Percentiles rank a stretch among this genome's conserved stretches.
Evolutionary conservation across 371 early-diverging fungal species (phyloP).

Genomic region (Apophysomyces variabilis): DNA sequence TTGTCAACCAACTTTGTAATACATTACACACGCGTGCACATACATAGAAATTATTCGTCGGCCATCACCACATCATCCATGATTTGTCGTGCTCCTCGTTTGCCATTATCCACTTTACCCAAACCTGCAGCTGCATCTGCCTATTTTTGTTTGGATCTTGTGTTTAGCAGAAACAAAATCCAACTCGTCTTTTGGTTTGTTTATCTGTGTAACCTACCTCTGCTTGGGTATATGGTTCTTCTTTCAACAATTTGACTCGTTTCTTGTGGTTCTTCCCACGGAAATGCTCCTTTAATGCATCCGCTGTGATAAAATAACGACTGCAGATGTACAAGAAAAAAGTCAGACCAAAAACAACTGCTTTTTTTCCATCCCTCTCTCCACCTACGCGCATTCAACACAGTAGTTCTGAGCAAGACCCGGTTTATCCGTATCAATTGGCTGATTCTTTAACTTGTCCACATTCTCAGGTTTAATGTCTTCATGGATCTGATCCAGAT

Average conservation of each 20-base stretch:
- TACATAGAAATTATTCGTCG: conserved; percentile 22
- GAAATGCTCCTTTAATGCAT: conserved; percentile 45
- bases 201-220: conserved; percentile 62
- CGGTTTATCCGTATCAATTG: conserved; percentile 86
- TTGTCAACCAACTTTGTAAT: conserved; percentile 8
- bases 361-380: neutral
- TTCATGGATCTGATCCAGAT: conserved; percentile 92
- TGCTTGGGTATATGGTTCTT: conserved; percentile 86
- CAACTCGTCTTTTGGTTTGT: neutral
- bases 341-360: conserved; percentile 8
- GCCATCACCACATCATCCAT: conserved; percentile 44
- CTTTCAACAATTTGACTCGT: conserved; percentile 77
- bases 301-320: conserved; percentile 50
- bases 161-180: neutral
- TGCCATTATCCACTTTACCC: conserved; percentile 51
- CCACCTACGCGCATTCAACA: conserved; percentile 78
- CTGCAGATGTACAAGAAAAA: conserved; percentile 23
- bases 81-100: conserved; percentile 41
- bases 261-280: conserved; percentile 57
- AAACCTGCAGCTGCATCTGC: conserved; percentile 56
- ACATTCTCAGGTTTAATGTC: conserved; percentile 79
- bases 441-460: conserved; percentile 62
- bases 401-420: conserved; percentile 91
- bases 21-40: conserved; percentile 10
- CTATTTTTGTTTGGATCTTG: conserved; percentile 18